These are phyloP conservation scores for Aspergillus hancockii DNA, from an alignment of 495 filamentous ascomycete species.

Conservation along the genomic window DNA sequence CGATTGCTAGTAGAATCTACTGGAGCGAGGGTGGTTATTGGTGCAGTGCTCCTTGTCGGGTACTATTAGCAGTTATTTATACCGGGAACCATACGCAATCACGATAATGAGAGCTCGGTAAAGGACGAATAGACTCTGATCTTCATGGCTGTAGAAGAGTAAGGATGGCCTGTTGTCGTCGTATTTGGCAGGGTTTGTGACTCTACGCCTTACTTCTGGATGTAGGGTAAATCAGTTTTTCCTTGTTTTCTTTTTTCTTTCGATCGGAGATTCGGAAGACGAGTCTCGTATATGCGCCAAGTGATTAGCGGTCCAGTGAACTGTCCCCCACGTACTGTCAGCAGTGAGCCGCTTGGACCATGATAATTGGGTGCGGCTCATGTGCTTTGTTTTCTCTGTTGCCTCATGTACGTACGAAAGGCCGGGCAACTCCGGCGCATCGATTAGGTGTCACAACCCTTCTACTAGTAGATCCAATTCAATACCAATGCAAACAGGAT, in stretches of 20 bases:
- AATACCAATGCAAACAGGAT: too few relatives aligned
- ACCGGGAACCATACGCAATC: neutral
- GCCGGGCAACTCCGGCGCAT: neutral
- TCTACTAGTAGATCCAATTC: too few relatives aligned
- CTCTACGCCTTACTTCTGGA: neutral
- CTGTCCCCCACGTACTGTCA: slow-evolving; percentile 18
- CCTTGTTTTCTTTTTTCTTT: neutral
- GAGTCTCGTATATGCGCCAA: slow-evolving; percentile 21
- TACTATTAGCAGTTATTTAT: neutral
- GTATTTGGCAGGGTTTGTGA: neutral
- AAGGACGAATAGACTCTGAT: neutral
- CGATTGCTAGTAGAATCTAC: neutral
- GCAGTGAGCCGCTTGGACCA: slow-evolving; percentile 16
- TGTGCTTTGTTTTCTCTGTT: slow-evolving; percentile 9
- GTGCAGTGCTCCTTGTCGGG: neutral
- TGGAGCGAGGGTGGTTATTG: neutral
- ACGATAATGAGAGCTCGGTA: neutral
- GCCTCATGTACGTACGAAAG: neutral
- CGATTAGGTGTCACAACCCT: too few relatives aligned
- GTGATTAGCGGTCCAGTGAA: slow-evolving; percentile 19
- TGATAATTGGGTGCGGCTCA: slow-evolving; percentile 30
- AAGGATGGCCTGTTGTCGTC: slow-evolving; percentile 16
- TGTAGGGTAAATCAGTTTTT: neutral
- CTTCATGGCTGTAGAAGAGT: slow-evolving; percentile 1
- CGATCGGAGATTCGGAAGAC: slow-evolving; percentile 1